Evolutionary conservation across 371 early-diverging fungal genomes (phyloP), one percentile per base, ranked within the genome.

Genomic region (Mortierella sp.): DNA sequence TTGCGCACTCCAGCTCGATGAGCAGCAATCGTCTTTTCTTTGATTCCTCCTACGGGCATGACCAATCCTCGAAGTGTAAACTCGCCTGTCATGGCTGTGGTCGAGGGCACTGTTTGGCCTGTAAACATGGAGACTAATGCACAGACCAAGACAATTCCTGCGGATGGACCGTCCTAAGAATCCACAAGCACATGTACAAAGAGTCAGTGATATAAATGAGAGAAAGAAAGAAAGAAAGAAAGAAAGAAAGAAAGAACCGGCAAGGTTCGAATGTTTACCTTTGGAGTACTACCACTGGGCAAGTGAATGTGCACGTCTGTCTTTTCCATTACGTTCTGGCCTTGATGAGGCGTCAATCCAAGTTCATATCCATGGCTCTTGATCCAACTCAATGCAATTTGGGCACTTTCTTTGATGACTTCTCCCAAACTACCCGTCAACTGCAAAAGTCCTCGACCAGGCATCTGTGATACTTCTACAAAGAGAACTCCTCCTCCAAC

Each of bases 351-450:
- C 4, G 87, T 84, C 26, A 93, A 68, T 7, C 91, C 89, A 9
- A 95, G 79, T 16, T 80, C 74, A 53, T 82, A 80, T 1, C 93
- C 91, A 79, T 95, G 89, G 6, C 93, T 77, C 57, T 92, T 90
- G 25, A 95, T 93, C 94, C 93, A 95, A 21, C 94, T 88, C 30
- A 95, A 57, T 12, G 92, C 94, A 53, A 95, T 84, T 60, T 90
- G 89, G 0, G 93, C 95, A 14, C 95, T 94, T 75, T 96, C 97
- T 70, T 94, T 93, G 64, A 96, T 93, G 3, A 95, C 95, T 57
- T 93, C 92, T 0, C 96, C 95, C 25, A 96, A 82, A 56, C 92
- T 92, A 1, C 96, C 95, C 7, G 95, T 95, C 21, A 95, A 76
- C 37, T 85, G 86, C 47, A 95, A 68, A 37, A 82, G 73, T 3